Conservation (phyloP, 495 filamentous ascomycete species). For the Filosporella fistucella region DNA sequence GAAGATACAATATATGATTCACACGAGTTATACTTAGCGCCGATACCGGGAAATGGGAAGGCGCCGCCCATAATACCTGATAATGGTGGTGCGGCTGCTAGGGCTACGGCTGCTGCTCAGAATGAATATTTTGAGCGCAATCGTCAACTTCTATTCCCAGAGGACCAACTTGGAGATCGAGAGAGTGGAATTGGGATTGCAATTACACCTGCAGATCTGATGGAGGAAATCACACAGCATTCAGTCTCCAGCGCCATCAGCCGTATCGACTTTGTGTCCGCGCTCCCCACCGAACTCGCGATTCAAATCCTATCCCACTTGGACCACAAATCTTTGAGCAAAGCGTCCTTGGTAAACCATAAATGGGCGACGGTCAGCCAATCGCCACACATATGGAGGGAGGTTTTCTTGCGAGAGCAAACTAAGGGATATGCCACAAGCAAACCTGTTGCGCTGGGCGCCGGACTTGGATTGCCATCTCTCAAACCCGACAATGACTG, state of each 20-base stretch:
- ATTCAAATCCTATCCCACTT: slow-evolving; percentile 68
- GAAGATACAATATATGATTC: slow-evolving; percentile 10
- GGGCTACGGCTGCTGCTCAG: slow-evolving; percentile 64
- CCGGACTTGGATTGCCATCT: slow-evolving; percentile 41
- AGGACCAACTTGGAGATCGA: slow-evolving; percentile 45
- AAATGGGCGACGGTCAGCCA: slow-evolving; percentile 58
- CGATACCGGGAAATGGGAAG: slow-evolving; percentile 41
- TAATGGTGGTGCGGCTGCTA: slow-evolving; percentile 59
- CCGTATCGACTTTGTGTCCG: slow-evolving; percentile 58
- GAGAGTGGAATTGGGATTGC: slow-evolving; percentile 81
- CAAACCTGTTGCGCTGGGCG: slow-evolving; percentile 35
- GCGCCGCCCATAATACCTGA: slow-evolving; percentile 49
- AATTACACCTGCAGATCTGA: slow-evolving; percentile 38
- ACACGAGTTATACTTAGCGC: slow-evolving; percentile 19
- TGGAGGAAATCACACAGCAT: slow-evolving; percentile 13
- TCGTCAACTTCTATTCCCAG: slow-evolving; percentile 29
- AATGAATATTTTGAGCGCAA: slow-evolving; percentile 50
- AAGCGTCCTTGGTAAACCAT: slow-evolving; percentile 56
- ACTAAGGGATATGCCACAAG: slow-evolving; percentile 48
- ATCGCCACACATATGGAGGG: slow-evolving; percentile 71
- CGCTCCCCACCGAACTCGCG: slow-evolving; percentile 67
- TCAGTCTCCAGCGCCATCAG: slow-evolving; percentile 34
- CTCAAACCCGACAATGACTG: slow-evolving; percentile 59
- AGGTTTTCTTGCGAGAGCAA: slow-evolving; percentile 68
- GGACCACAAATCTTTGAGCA: slow-evolving; percentile 60